These are phyloP conservation scores for Annulohypoxylon stygium DNA, from an alignment of 495 filamentous ascomycete species.

Conservation along the genomic window DNA sequence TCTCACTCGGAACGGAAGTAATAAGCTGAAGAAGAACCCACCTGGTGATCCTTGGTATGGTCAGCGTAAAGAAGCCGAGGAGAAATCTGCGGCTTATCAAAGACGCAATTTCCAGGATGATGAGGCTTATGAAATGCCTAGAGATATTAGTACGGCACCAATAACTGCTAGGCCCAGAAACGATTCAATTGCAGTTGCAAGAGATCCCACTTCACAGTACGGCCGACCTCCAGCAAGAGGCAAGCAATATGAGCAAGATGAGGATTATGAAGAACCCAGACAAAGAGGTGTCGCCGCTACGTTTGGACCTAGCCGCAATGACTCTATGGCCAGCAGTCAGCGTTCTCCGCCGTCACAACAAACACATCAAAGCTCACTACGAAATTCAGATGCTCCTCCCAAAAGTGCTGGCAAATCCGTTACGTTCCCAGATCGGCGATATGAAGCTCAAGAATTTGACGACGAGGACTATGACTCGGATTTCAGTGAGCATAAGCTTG, in stretches of 20 bases:
- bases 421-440: slow-evolving; percentile 46
- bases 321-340: slow-evolving; percentile 29
- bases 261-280: slow-evolving; percentile 41
- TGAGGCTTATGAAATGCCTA: slow-evolving; percentile 14
- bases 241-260: slow-evolving; percentile 42
- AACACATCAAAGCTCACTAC: slow-evolving; percentile 30
- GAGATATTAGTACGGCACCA: slow-evolving; percentile 3
- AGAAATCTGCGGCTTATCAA: slow-evolving; percentile 33
- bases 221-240: slow-evolving; percentile 46
- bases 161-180: slow-evolving; percentile 15
- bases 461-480: slow-evolving; percentile 44
- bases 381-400: slow-evolving; percentile 30
- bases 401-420: slow-evolving; percentile 46
- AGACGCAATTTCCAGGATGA: slow-evolving; percentile 24
- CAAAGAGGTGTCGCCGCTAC: slow-evolving; percentile 38
- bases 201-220: slow-evolving; percentile 28
- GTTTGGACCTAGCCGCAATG: slow-evolving; percentile 14
- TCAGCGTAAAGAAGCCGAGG: slow-evolving; percentile 52
- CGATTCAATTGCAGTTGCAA: slow-evolving; percentile 13
- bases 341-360: slow-evolving; percentile 30
- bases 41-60: slow-evolving; percentile 56
- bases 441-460: slow-evolving; percentile 35
- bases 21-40: slow-evolving; percentile 63
- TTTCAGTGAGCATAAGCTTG: slow-evolving; percentile 50
- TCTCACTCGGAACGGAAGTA: slow-evolving; percentile 57